Percentiles rank a stretch among this genome's conserved stretches.
These are phyloP conservation scores for Lasiosphaeris hirsuta DNA, from an alignment of 495 filamentous ascomycete species.

Conservation along the genomic window DNA sequence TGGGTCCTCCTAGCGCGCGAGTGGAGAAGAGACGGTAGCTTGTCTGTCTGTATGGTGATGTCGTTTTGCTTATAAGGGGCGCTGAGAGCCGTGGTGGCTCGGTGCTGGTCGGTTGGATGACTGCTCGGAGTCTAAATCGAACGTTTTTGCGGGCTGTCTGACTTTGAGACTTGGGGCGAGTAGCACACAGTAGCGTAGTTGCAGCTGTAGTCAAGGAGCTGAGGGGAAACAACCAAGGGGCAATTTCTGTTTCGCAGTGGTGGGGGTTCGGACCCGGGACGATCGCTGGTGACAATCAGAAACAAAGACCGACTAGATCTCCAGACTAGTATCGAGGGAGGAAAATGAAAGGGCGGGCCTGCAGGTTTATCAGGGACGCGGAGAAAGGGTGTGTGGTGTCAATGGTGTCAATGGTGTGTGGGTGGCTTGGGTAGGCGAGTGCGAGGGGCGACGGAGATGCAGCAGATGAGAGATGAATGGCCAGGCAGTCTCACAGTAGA, in stretches of 20 bases:
- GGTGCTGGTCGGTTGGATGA: background rate
- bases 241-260: background rate
- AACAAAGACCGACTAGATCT: background rate
- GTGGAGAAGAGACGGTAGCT: background rate
- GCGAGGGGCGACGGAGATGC: too few species aligned
- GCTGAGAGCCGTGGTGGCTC: background rate
- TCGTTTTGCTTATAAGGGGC: constrained; percentile 19
- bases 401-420: too few species aligned
- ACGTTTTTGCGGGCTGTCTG: too few species aligned
- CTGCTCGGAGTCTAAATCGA: too few species aligned
- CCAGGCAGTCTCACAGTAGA: too few species aligned
- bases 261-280: background rate
- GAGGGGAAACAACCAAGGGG: background rate
- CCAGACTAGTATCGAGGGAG: too few species aligned
- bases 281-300: background rate
- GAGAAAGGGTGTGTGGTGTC: too few species aligned
- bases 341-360: too few species aligned
- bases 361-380: too few species aligned
- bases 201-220: background rate
- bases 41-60: constrained; percentile 34
- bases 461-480: too few species aligned
- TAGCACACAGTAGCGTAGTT: background rate
- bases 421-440: too few species aligned
- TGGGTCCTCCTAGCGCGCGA: background rate
- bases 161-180: too few species aligned